Evolutionary conservation across 108 stramenopile species (phyloP), one percentile per base, ranked within the genome.

Genomic region (Nitzschia palea): DNA sequence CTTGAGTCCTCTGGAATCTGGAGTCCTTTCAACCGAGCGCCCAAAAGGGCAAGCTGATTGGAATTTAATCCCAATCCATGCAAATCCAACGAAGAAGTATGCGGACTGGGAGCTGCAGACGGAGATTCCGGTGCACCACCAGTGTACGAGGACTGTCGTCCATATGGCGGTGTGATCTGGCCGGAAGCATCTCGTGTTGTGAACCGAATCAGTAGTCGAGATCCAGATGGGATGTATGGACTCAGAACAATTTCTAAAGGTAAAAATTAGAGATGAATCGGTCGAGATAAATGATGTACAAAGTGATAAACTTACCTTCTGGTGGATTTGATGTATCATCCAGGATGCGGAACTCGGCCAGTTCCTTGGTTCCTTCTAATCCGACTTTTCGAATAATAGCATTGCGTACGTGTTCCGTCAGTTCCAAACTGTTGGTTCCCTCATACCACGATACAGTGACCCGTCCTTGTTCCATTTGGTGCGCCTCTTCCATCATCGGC

Each of bases 401-500:
- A 33, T 83, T 86, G 26, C 67, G 73, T 0, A 93, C 92, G 57
- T 93, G 89, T 37, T 93, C 86, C 36, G 74, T 61, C 68, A 93
- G 72, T 32, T 93, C 92, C 26, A 63, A 9, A 1, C 86, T 73
- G 0, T 78, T 77, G 0, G 92, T 93, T 25, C 92, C 92, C 18
- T 90, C 89, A 58, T 83, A 93, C 92, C 92, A 93, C 27, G 87
- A 85, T 12, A 93, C 75, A 5, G 84, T 79, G 6, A 93, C 73
- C 22, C 31, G 60, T 47, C 92, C 92, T 28, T 83, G 71, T 59
- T 88, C 84, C 33, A 53, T 53, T 18, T 20, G 0, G 9, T 44
- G 22, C 2, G n/a, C 5, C 37, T 60, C 59, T 32, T 76, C 67
- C 1, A 18, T 34, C 12, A 50, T 27, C 9, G 73, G 58, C 5